Evolutionary conservation across 1,284 basidiomycete genomes (phyloP), one percentile per base, ranked within the genome.

Genomic region (Butyriboletus appendiculatus): DNA sequence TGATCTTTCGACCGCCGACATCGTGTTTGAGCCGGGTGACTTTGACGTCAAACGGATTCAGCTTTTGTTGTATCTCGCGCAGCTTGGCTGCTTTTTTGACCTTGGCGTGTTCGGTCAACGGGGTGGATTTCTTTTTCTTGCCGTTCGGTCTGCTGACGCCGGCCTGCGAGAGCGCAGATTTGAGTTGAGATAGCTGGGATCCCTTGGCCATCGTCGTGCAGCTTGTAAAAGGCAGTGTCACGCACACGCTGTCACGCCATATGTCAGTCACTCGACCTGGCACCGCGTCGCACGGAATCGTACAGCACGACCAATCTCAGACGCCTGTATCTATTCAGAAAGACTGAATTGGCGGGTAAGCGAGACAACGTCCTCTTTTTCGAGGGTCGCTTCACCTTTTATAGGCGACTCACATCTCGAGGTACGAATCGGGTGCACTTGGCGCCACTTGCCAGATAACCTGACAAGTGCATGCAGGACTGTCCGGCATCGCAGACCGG

Each of bases 1-100:
- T 94, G 41, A 96, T 75, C 69, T 88, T 93, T 45, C 91, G 77
- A 16, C 93, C 96, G 8, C 89, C 92, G 11, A 95, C 93, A 73
- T 96, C 91, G 70, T 96, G 92, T 74, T 98, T 98, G 45, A 92
- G 79, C 70, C 89, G 92, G 7, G 91, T 95, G 65, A 94, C 89
- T 62, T 93, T 90, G 63, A 88, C 81, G 70, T 99, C 96, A 73
- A 99, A 99, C 28, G 92, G 92, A 75, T 98, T 98, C 64, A 98
- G 79, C 59, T 82, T 85, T 59, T 85, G 79, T 58, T 93, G 86
- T 59, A 99, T 96, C 67, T 90, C 88, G 57, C 85, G 84, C 45
- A 98, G 81, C 68, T 86, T 92, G n/a, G 86, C 82, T 0, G 86
- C 81, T 62, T 82, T 85, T 73, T 89, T 90, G 55, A 85, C 85